A percentile compares a stretch with the other conserved stretches of the same genome.
These are phyloP conservation scores for Penicillium sp. DNA, from an alignment of 2,329 filamentous ascomycete genomes.

Conservation along the genomic window DNA sequence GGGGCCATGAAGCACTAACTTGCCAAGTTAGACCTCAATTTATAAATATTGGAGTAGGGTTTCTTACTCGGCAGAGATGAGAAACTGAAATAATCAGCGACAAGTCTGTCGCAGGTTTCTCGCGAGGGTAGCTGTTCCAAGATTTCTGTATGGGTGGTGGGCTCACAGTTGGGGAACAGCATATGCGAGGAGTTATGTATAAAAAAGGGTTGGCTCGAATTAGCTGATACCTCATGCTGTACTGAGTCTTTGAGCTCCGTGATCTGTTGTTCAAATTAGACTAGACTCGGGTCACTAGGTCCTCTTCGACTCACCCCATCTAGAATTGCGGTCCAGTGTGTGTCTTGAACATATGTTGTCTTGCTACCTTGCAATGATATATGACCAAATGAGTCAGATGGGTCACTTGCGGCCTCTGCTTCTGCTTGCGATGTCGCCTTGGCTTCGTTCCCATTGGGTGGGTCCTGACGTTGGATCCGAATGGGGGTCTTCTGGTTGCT, in stretches of 20 bases:
- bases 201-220: not conserved
- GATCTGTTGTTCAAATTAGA: constrained; percentile 1
- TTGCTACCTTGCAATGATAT: constrained; percentile 7
- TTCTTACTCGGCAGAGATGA: constrained; percentile 7
- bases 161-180: not conserved
- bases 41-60: not conserved
- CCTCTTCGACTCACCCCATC: constrained; percentile 2
- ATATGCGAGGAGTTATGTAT: not conserved
- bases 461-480: constrained; percentile 24
- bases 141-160: constrained; percentile 12
- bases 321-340: constrained; percentile 11
- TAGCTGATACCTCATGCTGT: constrained; percentile 4
- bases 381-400: constrained; percentile 12
- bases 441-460: not conserved
- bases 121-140: constrained; percentile 14
- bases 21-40: not conserved
- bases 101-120: constrained; percentile 15
- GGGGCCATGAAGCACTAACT: constrained; percentile 9
- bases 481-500: constrained; percentile 46
- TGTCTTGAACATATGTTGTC: constrained; percentile 8
- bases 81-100: constrained; percentile 19
- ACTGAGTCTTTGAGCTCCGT: constrained; percentile 12
- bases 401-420: constrained; percentile 14
- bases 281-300: not conserved
- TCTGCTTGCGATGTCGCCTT: not conserved